These are phyloP conservation scores for Venturia carpophila DNA, from an alignment of 2,329 filamentous ascomycete species.

Conservation along the genomic window DNA sequence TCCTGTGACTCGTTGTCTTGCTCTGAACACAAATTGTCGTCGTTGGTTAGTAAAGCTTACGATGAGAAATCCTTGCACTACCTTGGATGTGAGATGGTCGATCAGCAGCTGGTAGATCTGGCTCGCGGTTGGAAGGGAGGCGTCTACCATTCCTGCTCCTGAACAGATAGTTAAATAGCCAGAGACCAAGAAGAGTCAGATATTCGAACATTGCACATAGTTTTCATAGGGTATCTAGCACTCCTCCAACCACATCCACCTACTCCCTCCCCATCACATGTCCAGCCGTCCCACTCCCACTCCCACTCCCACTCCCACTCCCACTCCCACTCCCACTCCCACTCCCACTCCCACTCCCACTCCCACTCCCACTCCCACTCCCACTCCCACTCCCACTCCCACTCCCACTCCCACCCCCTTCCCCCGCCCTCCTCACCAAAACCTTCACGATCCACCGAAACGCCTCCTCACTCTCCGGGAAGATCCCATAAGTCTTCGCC, in stretches of 20 bases:
- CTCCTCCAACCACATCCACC: background rate
- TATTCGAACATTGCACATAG: background rate
- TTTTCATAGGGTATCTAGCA: background rate
- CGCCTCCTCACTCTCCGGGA: constrained; percentile 12
- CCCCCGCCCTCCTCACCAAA: constrained; percentile 8
- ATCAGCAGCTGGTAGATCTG: background rate
- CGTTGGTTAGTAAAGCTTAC: no score
- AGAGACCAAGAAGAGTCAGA: background rate
- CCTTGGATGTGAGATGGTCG: no score
- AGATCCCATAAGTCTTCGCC: constrained; percentile 24
- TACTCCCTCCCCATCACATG: background rate
- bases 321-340: background rate
- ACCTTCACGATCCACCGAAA: constrained; percentile 17
- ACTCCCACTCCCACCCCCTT: background rate
- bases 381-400: background rate
- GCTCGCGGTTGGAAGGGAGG: background rate
- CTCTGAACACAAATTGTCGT: background rate
- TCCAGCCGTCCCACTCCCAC: background rate
- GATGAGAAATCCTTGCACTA: no score
- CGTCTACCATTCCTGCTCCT: no score
- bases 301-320: no score
- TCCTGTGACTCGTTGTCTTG: background rate
- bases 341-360: background rate
- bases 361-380: background rate
- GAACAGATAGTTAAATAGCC: background rate